Conservation (phyloP, 2,329 filamentous ascomycete species). For the Coniochaeta hoffmannii region DNA sequence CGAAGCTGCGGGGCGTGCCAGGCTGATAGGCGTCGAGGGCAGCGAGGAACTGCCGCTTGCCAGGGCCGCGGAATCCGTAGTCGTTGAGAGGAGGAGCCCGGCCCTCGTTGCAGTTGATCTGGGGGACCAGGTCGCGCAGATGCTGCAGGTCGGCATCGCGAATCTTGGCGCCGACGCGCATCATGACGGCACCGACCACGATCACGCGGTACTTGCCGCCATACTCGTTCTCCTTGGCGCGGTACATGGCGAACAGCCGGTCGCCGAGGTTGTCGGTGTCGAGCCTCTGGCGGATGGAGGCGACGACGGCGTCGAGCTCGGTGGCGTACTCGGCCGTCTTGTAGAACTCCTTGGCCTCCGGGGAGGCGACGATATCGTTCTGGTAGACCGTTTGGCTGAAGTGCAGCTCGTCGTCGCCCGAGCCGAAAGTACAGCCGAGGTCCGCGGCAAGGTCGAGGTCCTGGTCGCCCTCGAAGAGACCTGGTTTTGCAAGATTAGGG, state of each 20-base stretch:
- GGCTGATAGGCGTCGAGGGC: slow-evolving; percentile 15
- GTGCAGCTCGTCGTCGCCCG: not conserved
- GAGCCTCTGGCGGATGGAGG: not conserved
- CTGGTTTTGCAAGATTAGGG: not conserved
- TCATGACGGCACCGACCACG: slow-evolving; percentile 15
- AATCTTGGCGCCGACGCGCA: slow-evolving; percentile 16
- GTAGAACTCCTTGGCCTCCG: not conserved
- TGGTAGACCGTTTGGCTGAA: not conserved
- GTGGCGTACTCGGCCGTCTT: not conserved
- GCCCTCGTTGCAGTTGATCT: slow-evolving; percentile 4
- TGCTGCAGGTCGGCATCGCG: slow-evolving; percentile 12
- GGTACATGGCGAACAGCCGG: slow-evolving; percentile 5
- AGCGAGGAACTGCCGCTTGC: slow-evolving; percentile 13
- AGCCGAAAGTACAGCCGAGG: not conserved
- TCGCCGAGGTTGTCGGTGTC: slow-evolving; percentile 5
- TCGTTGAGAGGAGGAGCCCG: slow-evolving; percentile 1
- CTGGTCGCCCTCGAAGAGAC: slow-evolving; percentile 8
- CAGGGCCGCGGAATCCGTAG: slow-evolving; percentile 11
- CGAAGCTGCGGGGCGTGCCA: slow-evolving; percentile 10
- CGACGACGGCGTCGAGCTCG: not conserved
- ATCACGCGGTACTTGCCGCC: slow-evolving; percentile 11
- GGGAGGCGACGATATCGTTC: not conserved
- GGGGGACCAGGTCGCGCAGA: slow-evolving; percentile 9
- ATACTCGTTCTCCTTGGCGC: slow-evolving; percentile 16
- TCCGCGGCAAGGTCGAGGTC: slow-evolving; percentile 6